A percentile compares a stretch with the other conserved stretches of the same genome.
Conservation (phyloP, 345 rosid species). For the Salix caprea region DNA sequence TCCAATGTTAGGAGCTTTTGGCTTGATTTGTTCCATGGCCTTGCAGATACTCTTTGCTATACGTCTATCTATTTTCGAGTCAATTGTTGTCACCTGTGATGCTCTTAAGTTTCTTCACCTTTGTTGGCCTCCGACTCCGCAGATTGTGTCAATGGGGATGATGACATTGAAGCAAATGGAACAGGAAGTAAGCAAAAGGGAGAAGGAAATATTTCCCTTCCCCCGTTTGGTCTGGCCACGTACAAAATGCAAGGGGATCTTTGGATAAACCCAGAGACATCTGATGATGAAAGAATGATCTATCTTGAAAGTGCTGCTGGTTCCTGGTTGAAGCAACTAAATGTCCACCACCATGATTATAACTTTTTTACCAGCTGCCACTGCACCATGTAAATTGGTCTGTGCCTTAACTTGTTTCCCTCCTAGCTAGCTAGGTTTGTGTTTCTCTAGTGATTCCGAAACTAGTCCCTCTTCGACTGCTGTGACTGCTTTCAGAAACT, state of each 20-base stretch:
- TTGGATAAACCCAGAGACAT: constrained; percentile 45
- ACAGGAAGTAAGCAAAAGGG: constrained; percentile 6
- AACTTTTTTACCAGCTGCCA: constrained; percentile 9
- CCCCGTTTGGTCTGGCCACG: constrained; percentile 63
- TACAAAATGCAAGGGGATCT: constrained; percentile 68
- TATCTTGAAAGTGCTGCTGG: constrained; percentile 55
- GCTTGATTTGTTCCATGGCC: neutral
- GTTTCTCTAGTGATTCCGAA: neutral
- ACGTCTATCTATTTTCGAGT: neutral
- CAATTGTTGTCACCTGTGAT: neutral
- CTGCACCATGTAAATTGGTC: constrained; percentile 2
- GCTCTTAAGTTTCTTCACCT: neutral
- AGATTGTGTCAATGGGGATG: constrained; percentile 27
- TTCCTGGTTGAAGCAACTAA: constrained; percentile 82
- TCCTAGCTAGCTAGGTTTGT: neutral
- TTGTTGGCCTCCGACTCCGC: constrained; percentile 12
- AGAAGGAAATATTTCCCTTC: constrained; percentile 26
- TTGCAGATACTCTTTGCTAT: neutral
- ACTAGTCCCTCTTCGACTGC: neutral
- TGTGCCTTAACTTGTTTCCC: neutral
- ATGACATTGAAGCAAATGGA: neutral
- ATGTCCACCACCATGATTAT: constrained; percentile 55
- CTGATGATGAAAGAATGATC: constrained; percentile 38
- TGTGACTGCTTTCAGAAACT: neutral
- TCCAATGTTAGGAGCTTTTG: neutral